Conservation (phyloP, 768 basidiomycete genomes). For the Amanita rubescens region DNA sequence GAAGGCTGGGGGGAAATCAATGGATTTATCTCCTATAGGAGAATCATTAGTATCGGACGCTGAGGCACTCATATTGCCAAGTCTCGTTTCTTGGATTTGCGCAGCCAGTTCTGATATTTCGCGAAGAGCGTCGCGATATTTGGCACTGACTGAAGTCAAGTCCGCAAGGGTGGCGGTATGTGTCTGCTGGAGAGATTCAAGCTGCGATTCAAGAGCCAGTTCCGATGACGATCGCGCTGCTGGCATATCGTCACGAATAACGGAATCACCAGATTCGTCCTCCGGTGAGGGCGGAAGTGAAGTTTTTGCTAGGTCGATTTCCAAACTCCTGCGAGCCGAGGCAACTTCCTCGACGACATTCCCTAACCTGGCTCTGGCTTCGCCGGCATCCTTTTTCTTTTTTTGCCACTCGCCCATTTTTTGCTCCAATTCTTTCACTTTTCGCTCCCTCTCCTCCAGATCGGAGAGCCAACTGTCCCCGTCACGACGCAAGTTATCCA, state of each 20-base stretch:
- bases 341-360: slow-evolving; percentile 64
- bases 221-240: slow-evolving; percentile 26
- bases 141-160: slow-evolving; percentile 66
- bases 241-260: slow-evolving; percentile 16
- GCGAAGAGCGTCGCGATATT: slow-evolving; percentile 83
- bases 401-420: slow-evolving; percentile 75
- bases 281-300: slow-evolving; percentile 17
- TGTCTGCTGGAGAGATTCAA: slow-evolving; percentile 71
- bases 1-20: slow-evolving; percentile 28
- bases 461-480: slow-evolving; percentile 80
- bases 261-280: slow-evolving; percentile 11
- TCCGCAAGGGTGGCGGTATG: slow-evolving; percentile 77
- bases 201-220: slow-evolving; percentile 46
- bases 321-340: slow-evolving; percentile 59
- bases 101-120: slow-evolving; percentile 90
- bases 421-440: slow-evolving; percentile 67
- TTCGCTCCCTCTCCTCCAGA: slow-evolving; percentile 75
- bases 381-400: slow-evolving; percentile 59
- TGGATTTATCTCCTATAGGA: slow-evolving; percentile 34
- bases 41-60: slow-evolving; percentile 30
- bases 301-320: slow-evolving; percentile 34
- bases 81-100: slow-evolving; percentile 84
- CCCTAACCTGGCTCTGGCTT: slow-evolving; percentile 60
- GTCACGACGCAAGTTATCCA: slow-evolving; percentile 64
- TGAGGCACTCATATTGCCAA: slow-evolving; percentile 40